These are phyloP conservation scores for Leavenworthia alabamica DNA, from an alignment of 345 rosid genomes.

Conservation along the genomic window DNA sequence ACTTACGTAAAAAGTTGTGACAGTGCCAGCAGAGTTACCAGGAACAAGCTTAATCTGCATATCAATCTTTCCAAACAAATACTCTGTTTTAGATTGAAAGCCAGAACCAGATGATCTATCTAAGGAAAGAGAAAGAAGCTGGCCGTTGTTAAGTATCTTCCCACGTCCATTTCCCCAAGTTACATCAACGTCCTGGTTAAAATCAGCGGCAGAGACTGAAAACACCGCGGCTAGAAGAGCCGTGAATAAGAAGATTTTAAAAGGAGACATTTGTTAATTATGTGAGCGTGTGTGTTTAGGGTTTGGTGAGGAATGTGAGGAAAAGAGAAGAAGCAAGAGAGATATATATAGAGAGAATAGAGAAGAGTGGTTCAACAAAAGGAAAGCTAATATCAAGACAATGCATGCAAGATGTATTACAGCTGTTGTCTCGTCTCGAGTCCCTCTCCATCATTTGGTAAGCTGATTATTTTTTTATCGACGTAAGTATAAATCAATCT, in stretches of 20 bases:
- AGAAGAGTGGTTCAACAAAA: no score
- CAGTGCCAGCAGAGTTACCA: slow-evolving; percentile 47
- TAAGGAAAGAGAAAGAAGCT: slow-evolving; percentile 28
- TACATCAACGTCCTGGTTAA: slow-evolving; percentile 16
- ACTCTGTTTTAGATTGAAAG: slow-evolving; percentile 38
- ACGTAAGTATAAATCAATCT: not conserved
- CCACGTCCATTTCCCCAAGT: slow-evolving; percentile 32
- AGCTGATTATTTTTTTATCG: not conserved
- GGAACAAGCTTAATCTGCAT: slow-evolving; percentile 44
- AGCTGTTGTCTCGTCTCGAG: slow-evolving; percentile 20
- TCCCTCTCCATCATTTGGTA: slow-evolving; percentile 18
- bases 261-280: slow-evolving; percentile 10
- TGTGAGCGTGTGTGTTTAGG: slow-evolving; percentile 7
- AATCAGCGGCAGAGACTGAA: slow-evolving; percentile 21
- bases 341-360: slow-evolving; percentile 19
- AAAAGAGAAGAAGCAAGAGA: slow-evolving; percentile 9
- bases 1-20: slow-evolving; percentile 42
- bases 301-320: slow-evolving; percentile 34
- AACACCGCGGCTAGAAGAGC: slow-evolving; percentile 21
- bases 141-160: slow-evolving; percentile 29
- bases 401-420: slow-evolving; percentile 31
- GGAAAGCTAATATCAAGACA: slow-evolving; percentile 21
- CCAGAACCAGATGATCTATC: slow-evolving; percentile 44
- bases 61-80: slow-evolving; percentile 35
- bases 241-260: slow-evolving; percentile 15